These are phyloP conservation scores for Limonium bicolor DNA, from an alignment of 148 eudicot genomes.

Conservation along the genomic window DNA sequence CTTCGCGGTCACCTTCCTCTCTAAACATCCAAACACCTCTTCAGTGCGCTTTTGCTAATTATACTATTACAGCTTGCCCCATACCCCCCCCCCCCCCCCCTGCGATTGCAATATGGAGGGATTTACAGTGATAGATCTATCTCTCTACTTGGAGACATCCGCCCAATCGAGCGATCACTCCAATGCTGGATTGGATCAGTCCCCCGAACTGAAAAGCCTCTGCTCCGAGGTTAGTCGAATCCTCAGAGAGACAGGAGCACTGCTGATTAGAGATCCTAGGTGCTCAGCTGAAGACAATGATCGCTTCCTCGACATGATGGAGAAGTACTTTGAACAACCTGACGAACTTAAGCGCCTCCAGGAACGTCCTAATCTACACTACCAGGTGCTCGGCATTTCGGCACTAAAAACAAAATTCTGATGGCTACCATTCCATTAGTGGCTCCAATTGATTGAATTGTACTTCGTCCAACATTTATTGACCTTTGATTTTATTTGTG, in stretches of 20 bases:
- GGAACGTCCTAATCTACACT: slow-evolving; percentile 81
- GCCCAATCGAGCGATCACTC: background rate
- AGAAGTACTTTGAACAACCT: slow-evolving; percentile 59
- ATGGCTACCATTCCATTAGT: no score
- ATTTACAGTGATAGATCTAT: slow-evolving; percentile 68
- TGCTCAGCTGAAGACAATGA: slow-evolving; percentile 70
- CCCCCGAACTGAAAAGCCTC: slow-evolving; percentile 16
- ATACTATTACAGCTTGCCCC: no score
- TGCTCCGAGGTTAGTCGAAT: slow-evolving; percentile 65
- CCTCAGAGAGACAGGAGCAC: slow-evolving; percentile 75
- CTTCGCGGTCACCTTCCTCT: no score
- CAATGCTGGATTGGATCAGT: slow-evolving; percentile 5
- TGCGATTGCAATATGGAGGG: no score
- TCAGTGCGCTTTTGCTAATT: no score
- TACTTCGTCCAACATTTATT: background rate
- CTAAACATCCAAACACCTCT: no score
- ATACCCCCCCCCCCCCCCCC: no score
- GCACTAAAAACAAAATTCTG: background rate
- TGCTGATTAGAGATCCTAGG: slow-evolving; percentile 70
- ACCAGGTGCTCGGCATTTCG: slow-evolving; percentile 40
- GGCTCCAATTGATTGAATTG: no score
- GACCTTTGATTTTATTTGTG: background rate
- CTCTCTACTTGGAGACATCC: slow-evolving; percentile 24
- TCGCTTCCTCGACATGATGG: slow-evolving; percentile 91
- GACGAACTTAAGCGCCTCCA: slow-evolving; percentile 50